A percentile compares a stretch with the other conserved stretches of the same genome.
phyloP scores from a whole-genome alignment of 2,329 filamentous ascomycete genomes.

The Cercospora brassicicola region DNA sequence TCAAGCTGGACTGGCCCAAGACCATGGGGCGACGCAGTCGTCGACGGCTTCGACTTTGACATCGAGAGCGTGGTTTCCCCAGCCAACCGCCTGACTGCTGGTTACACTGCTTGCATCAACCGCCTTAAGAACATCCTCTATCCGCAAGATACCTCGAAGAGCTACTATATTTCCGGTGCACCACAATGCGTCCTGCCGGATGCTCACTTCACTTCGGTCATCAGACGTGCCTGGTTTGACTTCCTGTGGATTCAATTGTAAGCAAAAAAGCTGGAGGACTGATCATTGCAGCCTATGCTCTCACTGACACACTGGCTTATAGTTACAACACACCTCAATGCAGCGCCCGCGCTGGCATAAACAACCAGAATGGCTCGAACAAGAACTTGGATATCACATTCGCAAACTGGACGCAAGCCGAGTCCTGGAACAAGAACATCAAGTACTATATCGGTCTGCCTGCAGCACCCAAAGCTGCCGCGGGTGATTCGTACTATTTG shows the following conservation, averaged over 20 bases:
- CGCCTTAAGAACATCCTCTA: conserved; percentile 47
- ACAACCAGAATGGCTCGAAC: conserved; percentile 35
- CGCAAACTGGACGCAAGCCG: conserved; percentile 41
- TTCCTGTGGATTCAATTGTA: conserved; percentile 49
- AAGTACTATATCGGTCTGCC: conserved; percentile 58
- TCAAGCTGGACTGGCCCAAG: conserved; percentile 38
- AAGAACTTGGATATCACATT: conserved; percentile 30
- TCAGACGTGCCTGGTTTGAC: conserved; percentile 45
- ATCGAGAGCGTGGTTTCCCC: conserved; percentile 43
- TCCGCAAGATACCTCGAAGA: conserved; percentile 36
- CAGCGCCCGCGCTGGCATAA: conserved; percentile 49
- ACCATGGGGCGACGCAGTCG: conserved; percentile 50
- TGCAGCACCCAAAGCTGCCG: conserved; percentile 35
- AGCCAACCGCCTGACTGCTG: conserved; percentile 38
- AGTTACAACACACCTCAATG: conserved; percentile 49
- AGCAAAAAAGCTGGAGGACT: not conserved
- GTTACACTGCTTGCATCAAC: conserved; percentile 49
- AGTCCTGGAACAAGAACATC: conserved; percentile 46
- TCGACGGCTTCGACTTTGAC: conserved; percentile 58
- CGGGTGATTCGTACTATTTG: conserved; percentile 47
- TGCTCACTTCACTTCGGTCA: conserved; percentile 42
- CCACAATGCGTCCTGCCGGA: conserved; percentile 52
- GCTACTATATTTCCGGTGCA: conserved; percentile 54
- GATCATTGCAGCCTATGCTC: not conserved
- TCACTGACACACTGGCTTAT: not conserved